Percentiles rank a stretch among this genome's conserved stretches.
phyloP scores from a whole-genome alignment of 176 grass and related monocot genomes.

The Hsuehochloa calcarea region DNA sequence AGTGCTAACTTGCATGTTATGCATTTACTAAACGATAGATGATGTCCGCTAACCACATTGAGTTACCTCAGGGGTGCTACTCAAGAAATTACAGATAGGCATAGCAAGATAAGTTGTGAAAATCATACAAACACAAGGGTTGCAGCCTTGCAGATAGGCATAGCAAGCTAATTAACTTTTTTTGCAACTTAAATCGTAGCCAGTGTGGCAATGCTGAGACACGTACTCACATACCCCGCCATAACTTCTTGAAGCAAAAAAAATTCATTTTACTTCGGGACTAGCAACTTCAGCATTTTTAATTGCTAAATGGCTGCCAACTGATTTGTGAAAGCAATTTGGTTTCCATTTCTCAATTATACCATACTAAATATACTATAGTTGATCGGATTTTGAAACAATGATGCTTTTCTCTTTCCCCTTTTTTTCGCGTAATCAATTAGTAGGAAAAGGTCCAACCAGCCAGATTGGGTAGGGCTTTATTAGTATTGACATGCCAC shows the following conservation, averaged over 20 bases:
- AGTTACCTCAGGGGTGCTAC: not conserved
- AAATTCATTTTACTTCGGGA: not conserved
- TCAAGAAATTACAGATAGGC: not conserved
- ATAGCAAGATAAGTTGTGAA: not conserved
- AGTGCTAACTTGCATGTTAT: not conserved
- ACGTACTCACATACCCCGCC: not conserved
- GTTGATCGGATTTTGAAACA: not conserved
- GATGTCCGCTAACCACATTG: not conserved
- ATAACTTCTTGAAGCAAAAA: not conserved
- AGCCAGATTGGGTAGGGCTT: not conserved
- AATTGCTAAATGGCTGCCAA: not conserved
- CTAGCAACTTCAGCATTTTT: not conserved
- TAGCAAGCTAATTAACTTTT: not conserved
- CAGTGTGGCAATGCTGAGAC: not conserved
- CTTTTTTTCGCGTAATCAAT: not conserved
- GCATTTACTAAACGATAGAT: not conserved
- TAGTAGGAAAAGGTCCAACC: not conserved
- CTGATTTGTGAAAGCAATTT: not conserved
- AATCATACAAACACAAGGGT: not conserved
- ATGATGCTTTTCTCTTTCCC: not conserved
- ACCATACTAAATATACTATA: not conserved
- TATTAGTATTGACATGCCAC: slow-evolving; percentile 5
- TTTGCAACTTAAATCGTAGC: not conserved
- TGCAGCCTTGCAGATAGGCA: not conserved
- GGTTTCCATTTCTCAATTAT: not conserved